phyloP scores from a whole-genome alignment of 108 stramenopile genomes.

The Cyclotella baltica region DNA sequence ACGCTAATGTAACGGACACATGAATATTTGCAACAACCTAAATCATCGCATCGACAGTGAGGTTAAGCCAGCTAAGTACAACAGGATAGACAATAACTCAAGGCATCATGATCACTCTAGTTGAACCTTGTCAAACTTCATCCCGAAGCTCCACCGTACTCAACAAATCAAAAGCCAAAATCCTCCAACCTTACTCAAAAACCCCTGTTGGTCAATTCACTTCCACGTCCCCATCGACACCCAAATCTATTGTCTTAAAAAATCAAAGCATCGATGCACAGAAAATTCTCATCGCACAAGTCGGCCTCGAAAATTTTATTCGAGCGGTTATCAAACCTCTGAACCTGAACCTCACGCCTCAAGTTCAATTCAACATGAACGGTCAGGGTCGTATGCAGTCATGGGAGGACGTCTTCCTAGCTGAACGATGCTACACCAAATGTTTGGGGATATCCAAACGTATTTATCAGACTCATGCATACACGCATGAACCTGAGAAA shows the following conservation, averaged over 20 bases:
- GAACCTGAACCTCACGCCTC: conserved; percentile 31
- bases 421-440: conserved; percentile 43
- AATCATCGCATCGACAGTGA: too few species aligned
- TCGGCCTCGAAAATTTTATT: conserved; percentile 57
- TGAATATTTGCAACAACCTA: too few species aligned
- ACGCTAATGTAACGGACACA: too few species aligned
- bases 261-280: conserved; percentile 28
- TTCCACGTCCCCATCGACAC: conserved; percentile 26
- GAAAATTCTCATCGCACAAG: conserved; percentile 43
- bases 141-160: too few species aligned
- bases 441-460: conserved; percentile 55
- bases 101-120: too few species aligned
- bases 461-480: conserved; percentile 52
- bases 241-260: conserved; percentile 28
- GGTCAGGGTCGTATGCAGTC: conserved; percentile 30
- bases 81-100: too few species aligned
- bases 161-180: conserved; percentile 15
- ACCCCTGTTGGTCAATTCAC: conserved; percentile 40
- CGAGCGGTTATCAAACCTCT: conserved; percentile 38
- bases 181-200: conserved; percentile 40
- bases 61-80: too few species aligned
- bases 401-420: conserved; percentile 54
- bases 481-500: conserved; percentile 47
- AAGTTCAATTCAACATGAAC: conserved; percentile 52
- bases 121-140: too few species aligned